A percentile compares a stretch with the other conserved stretches of the same genome.
Evolutionary conservation across 805 yeast genomes (phyloP).

Genomic region (Henningerozyma blattae): DNA sequence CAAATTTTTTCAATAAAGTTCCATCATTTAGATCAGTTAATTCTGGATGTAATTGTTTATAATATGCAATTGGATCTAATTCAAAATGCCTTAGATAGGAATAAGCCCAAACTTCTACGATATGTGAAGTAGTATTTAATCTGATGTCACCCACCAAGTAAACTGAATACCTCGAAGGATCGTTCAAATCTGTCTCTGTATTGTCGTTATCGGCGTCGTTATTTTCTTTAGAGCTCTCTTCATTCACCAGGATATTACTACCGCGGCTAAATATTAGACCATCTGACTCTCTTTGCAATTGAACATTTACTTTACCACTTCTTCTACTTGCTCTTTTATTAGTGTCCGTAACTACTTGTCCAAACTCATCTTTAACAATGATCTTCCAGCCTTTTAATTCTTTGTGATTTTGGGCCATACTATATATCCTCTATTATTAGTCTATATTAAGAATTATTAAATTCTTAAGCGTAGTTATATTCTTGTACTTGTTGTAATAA

Average conservation of each 20-base stretch:
- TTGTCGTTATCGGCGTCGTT: not conserved
- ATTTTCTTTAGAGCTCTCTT: constrained; percentile 17
- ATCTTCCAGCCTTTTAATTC: constrained; percentile 22
- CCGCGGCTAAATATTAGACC: constrained; percentile 40
- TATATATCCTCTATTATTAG: too few relatives aligned
- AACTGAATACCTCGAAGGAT: constrained; percentile 25
- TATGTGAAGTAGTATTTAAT: constrained; percentile 35
- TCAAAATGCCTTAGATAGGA: constrained; percentile 36
- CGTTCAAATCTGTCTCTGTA: constrained; percentile 17
- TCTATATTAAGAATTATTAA: too few relatives aligned
- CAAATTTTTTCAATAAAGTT: constrained; percentile 8
- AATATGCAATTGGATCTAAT: constrained; percentile 22
- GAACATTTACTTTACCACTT: constrained; percentile 10
- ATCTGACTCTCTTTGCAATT: constrained; percentile 33
- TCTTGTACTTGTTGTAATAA: too few relatives aligned
- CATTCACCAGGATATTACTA: constrained; percentile 35
- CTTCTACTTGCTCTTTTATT: constrained; percentile 13
- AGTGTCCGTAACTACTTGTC: constrained; percentile 11
- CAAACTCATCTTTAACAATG: constrained; percentile 16
- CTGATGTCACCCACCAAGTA: constrained; percentile 40
- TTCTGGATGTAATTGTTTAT: constrained; percentile 14
- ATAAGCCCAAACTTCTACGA: constrained; percentile 36
- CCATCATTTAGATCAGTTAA: constrained; percentile 10
- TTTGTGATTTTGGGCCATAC: constrained; percentile 16
- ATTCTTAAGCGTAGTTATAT: too few relatives aligned